Conservation (phyloP, 23 red algal species). For the Chondrus crispus region DNA sequence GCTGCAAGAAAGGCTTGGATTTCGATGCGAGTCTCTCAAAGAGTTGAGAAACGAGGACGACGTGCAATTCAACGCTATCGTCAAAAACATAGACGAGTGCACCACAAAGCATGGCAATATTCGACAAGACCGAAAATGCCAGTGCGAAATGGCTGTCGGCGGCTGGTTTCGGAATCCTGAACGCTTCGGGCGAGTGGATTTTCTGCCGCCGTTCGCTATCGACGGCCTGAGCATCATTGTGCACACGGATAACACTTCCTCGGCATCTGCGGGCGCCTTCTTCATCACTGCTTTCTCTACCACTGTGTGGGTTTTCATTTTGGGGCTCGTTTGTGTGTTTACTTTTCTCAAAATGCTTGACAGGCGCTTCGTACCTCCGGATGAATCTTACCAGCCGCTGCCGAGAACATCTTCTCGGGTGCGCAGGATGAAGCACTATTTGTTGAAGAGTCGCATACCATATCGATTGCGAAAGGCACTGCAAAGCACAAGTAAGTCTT, state of each 20-base stretch:
- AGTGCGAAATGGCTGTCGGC: conserved; percentile 24
- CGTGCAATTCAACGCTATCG: not conserved
- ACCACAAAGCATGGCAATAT: not conserved
- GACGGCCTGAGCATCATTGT: conserved; percentile 2
- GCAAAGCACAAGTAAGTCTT: conserved; percentile 15
- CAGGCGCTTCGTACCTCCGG: not conserved
- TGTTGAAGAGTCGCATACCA: not conserved
- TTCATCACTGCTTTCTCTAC: conserved; percentile 9
- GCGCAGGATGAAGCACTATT: not conserved
- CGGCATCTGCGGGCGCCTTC: not conserved
- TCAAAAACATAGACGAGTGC: not conserved
- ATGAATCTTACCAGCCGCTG: not conserved
- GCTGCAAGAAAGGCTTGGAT: not conserved
- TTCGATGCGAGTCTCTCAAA: not conserved
- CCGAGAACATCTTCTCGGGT: not conserved
- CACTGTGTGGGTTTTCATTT: not conserved
- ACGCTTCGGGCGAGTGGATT: conserved; percentile 12
- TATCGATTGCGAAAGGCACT: conserved; percentile 3
- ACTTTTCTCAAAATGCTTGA: conserved; percentile 1
- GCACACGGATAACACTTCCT: not conserved
- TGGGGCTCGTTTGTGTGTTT: not conserved
- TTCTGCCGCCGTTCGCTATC: conserved; percentile 15
- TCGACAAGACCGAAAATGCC: not conserved
- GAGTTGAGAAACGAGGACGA: not conserved
- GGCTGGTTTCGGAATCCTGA: not conserved